Percentiles rank a stretch among this genome's conserved stretches.
phyloP scores from a whole-genome alignment of 495 filamentous ascomycete genomes.

The Penicillium odoratum region DNA sequence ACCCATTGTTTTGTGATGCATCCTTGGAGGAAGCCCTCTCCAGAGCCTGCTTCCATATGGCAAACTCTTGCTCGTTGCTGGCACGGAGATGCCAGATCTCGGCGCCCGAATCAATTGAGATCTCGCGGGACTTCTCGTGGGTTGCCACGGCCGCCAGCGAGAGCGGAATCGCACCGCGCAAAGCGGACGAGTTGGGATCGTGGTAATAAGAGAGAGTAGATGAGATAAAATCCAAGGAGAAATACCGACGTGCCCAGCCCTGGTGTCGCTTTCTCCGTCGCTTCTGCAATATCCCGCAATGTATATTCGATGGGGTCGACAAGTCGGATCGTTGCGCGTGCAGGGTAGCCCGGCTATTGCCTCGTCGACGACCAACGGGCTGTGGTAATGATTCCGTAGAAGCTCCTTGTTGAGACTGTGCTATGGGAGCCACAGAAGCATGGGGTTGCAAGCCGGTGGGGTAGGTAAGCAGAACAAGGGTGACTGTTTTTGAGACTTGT shows the following conservation, averaged over 20 bases:
- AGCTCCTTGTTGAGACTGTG: slow-evolving; percentile 37
- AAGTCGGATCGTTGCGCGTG: slow-evolving; percentile 30
- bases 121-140: slow-evolving; percentile 82
- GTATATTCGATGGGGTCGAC: slow-evolving; percentile 39
- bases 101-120: slow-evolving; percentile 93
- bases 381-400: slow-evolving; percentile 37
- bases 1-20: slow-evolving; percentile 22
- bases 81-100: slow-evolving; percentile 97
- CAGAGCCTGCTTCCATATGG: slow-evolving; percentile 79
- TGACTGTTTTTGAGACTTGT: slow-evolving; percentile 89
- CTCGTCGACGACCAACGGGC: slow-evolving; percentile 32
- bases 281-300: slow-evolving; percentile 83
- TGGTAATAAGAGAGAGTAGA: slow-evolving; percentile 95
- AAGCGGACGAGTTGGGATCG: slow-evolving; percentile 82
- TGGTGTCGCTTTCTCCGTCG: slow-evolving; percentile 89
- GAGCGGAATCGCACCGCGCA: slow-evolving; percentile 89
- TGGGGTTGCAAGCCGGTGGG: slow-evolving; percentile 82
- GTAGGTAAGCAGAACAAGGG: slow-evolving; percentile 91
- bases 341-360: slow-evolving; percentile 32
- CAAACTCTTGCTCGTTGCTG: slow-evolving; percentile 76
- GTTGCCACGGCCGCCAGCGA: slow-evolving; percentile 87
- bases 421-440: slow-evolving; percentile 38
- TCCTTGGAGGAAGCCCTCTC: slow-evolving; percentile 65
- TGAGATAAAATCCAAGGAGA: slow-evolving; percentile 88
- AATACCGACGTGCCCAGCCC: slow-evolving; percentile 89